phyloP scores from a whole-genome alignment of 2,329 filamentous ascomycete genomes.

The Aureobasidium leucospermi region DNA sequence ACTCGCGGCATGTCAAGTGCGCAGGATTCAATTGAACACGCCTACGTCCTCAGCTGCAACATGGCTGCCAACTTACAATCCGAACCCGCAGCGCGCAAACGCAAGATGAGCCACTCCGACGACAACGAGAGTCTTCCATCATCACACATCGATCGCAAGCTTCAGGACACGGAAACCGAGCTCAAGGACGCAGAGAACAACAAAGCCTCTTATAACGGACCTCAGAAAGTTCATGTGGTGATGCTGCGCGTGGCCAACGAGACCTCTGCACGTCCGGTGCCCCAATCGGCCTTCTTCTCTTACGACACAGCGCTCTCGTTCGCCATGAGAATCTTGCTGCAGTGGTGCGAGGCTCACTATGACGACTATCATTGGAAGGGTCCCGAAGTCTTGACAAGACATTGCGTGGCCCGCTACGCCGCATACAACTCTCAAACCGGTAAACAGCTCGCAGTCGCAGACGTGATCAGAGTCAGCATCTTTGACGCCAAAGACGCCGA shows the following conservation, averaged over 20 bases:
- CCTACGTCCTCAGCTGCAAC: background rate
- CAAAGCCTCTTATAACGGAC: constrained; percentile 4
- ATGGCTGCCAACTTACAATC: background rate
- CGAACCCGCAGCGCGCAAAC: background rate
- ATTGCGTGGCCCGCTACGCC: background rate
- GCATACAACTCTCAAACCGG: background rate
- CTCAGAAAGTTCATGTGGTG: background rate
- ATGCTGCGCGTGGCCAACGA: background rate
- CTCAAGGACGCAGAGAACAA: background rate
- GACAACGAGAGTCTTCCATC: background rate
- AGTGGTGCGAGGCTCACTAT: constrained; percentile 3
- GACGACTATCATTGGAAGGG: background rate
- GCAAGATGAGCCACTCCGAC: background rate
- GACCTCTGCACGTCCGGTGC: background rate
- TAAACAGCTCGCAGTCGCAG: background rate
- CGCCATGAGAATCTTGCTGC: background rate
- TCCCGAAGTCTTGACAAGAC: background rate
- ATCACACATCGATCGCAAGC: background rate
- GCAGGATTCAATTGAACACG: background rate
- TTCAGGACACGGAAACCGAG: background rate
- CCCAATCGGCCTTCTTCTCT: constrained; percentile 1
- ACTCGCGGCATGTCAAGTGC: background rate
- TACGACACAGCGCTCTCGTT: background rate
- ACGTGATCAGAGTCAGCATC: background rate
- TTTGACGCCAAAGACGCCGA: constrained; percentile 2